Percentiles rank a stretch among this genome's conserved stretches.
phyloP scores from a whole-genome alignment of 179 eudicot species.

The Silene coronaria region DNA sequence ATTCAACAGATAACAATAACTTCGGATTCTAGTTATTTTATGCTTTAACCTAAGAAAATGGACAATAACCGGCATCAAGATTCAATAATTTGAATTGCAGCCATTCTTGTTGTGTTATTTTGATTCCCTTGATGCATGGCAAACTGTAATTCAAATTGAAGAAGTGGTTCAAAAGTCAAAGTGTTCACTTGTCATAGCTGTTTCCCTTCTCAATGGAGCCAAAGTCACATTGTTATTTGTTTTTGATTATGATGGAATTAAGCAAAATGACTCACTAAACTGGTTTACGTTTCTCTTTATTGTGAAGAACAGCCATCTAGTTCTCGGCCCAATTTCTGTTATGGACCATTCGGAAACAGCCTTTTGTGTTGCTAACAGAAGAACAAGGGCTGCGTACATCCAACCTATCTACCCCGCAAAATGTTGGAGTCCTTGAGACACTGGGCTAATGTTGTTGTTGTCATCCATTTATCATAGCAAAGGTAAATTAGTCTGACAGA shows the following conservation, averaged over 20 bases:
- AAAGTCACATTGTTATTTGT: background rate
- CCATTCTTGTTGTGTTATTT: background rate
- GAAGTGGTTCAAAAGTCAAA: no score
- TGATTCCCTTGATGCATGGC: background rate
- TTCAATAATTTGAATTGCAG: background rate
- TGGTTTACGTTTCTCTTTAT: background rate
- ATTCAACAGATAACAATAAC: background rate
- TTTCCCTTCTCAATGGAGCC: background rate
- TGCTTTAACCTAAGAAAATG: background rate
- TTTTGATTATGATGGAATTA: background rate
- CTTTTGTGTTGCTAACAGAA: no score
- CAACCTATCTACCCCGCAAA: background rate
- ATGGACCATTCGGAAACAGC: background rate
- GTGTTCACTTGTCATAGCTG: background rate
- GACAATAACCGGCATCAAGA: background rate
- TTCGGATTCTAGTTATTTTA: background rate
- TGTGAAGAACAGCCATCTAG: background rate
- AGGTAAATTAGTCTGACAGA: background rate
- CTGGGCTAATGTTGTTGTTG: background rate
- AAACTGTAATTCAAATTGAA: background rate
- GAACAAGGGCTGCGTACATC: no score
- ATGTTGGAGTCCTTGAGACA: background rate
- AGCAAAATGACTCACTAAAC: background rate
- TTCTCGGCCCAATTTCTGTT: background rate
- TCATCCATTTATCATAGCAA: background rate